phyloP scores from a whole-genome alignment of 2,329 filamentous ascomycete species.

The Penicillium sclerotigenum region DNA sequence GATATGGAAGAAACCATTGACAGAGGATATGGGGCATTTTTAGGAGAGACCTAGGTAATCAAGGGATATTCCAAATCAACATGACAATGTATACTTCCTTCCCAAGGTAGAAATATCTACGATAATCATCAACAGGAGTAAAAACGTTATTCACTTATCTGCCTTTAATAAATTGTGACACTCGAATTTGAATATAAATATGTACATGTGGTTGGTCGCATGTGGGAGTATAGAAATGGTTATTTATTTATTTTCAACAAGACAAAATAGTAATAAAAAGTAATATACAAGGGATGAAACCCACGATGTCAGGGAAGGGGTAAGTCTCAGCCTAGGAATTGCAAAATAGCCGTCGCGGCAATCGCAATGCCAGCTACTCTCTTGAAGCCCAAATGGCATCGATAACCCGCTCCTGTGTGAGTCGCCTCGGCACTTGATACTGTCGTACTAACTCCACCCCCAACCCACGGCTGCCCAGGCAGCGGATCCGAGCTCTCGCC shows the following conservation, averaged over 20 bases:
- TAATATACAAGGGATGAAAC: slow-evolving; percentile 2
- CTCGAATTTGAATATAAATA: not conserved
- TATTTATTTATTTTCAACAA: not conserved
- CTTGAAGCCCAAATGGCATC: not conserved
- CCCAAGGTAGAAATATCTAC: not conserved
- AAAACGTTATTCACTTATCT: not conserved
- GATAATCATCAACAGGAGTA: not conserved
- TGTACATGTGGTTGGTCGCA: not conserved
- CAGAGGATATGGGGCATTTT: not conserved
- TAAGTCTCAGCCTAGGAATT: not conserved
- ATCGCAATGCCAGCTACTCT: not conserved
- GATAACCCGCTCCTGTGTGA: not conserved
- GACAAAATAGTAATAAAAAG: not conserved
- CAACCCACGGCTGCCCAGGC: slow-evolving; percentile 25
- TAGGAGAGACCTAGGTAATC: not conserved
- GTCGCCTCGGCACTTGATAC: slow-evolving; percentile 1
- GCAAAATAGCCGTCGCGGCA: not conserved
- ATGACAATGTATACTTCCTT: not conserved
- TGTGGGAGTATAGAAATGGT: not conserved
- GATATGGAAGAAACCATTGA: not conserved
- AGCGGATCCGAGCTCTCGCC: slow-evolving; percentile 22
- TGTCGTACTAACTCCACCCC: slow-evolving; percentile 4
- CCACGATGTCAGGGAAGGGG: not conserved
- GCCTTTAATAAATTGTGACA: not conserved
- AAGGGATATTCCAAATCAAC: not conserved